These are phyloP conservation scores for Pholiota adiposa DNA, from an alignment of 1,284 basidiomycete genomes.

Conservation along the genomic window DNA sequence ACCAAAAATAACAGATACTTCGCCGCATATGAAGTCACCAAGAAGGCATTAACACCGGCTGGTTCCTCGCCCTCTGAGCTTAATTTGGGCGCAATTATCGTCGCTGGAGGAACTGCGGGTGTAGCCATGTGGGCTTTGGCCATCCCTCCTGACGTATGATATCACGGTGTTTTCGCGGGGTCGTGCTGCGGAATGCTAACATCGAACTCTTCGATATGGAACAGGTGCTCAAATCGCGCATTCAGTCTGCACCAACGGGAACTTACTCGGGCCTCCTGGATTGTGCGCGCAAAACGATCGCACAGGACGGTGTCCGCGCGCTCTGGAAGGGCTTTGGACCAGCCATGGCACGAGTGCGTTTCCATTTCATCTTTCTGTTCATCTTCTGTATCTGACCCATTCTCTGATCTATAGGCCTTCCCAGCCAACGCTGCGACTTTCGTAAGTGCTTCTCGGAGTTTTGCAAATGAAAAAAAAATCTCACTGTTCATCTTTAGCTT, in stretches of 20 bases:
- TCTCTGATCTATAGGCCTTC: conserved; percentile 64
- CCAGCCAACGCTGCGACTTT: conserved; percentile 97
- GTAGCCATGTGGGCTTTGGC: conserved; percentile 98
- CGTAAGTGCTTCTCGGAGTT: conserved; percentile 52
- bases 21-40: conserved; percentile 94
- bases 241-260: conserved; percentile 96
- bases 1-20: conserved; percentile 74
- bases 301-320: conserved; percentile 87
- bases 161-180: conserved; percentile 8
- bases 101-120: conserved; percentile 94
- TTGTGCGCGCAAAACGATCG: conserved; percentile 91
- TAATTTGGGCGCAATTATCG: conserved; percentile 86
- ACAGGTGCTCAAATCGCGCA: conserved; percentile 93
- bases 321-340: conserved; percentile 98
- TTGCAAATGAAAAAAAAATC: neutral
- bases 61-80: conserved; percentile 80
- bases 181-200: neutral
- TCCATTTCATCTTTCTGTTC: neutral
- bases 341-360: conserved; percentile 87
- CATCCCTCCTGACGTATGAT: conserved; percentile 90
- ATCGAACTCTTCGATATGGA: conserved; percentile 6
- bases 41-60: conserved; percentile 82
- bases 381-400: conserved; percentile 6
- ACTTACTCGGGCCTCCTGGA: conserved; percentile 96
- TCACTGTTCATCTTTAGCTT: conserved; percentile 48